A percentile compares a stretch with the other conserved stretches of the same genome.
These are phyloP conservation scores for Aulographum hederae DNA, from an alignment of 2,329 filamentous ascomycete species.

Conservation along the genomic window DNA sequence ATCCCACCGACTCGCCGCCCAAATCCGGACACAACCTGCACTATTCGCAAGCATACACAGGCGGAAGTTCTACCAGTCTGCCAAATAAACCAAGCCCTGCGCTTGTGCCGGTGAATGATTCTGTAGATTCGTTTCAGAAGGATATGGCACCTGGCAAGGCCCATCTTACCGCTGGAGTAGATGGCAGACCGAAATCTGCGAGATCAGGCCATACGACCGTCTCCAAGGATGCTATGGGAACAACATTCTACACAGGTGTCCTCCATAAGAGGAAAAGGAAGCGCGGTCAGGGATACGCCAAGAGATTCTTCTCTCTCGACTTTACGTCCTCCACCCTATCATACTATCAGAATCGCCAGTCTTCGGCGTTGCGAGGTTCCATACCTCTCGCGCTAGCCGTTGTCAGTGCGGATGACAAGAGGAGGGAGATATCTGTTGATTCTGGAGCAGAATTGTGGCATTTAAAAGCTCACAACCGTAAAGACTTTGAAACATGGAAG, in stretches of 20 bases:
- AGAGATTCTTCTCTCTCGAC: slow-evolving; percentile 89
- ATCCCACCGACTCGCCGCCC: slow-evolving; percentile 65
- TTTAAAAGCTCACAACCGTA: slow-evolving; percentile 60
- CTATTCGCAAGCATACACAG: slow-evolving; percentile 36
- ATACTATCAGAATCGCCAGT: slow-evolving; percentile 90
- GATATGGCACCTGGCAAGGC: slow-evolving; percentile 11
- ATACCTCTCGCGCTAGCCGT: slow-evolving; percentile 84
- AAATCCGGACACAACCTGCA: slow-evolving; percentile 55
- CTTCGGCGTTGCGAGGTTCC: slow-evolving; percentile 76
- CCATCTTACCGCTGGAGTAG: slow-evolving; percentile 4
- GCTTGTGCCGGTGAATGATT: slow-evolving; percentile 24
- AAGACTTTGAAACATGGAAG: slow-evolving; percentile 80
- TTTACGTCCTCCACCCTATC: slow-evolving; percentile 87
- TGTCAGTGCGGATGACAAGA: slow-evolving; percentile 73
- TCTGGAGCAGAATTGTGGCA: slow-evolving; percentile 97
- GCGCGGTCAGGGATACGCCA: slow-evolving; percentile 81
- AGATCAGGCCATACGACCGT: slow-evolving; percentile 22
- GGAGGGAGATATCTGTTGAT: slow-evolving; percentile 86
- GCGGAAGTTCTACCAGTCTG: slow-evolving; percentile 18
- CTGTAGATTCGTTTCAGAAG: slow-evolving; percentile 30
- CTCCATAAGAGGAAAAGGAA: slow-evolving; percentile 83
- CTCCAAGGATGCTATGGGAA: neutral
- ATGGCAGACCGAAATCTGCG: slow-evolving; percentile 19
- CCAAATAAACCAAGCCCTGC: slow-evolving; percentile 20
- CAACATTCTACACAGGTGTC: slow-evolving; percentile 56